Conservation (phyloP, 176 grass and related monocot species). For the Triticum monococcum region DNA sequence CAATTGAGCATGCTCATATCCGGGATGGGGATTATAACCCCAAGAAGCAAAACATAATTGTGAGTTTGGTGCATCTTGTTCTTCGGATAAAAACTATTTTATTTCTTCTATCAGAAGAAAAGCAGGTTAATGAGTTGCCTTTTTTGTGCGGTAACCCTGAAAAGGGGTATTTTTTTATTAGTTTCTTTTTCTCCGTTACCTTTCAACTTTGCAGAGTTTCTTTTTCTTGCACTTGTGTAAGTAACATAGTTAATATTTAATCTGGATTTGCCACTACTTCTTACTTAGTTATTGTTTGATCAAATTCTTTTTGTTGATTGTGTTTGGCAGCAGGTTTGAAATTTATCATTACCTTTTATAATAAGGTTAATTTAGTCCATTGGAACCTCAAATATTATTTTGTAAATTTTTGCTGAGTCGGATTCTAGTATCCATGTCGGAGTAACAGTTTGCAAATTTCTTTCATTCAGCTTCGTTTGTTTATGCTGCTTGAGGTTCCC, state of each 20-base stretch:
- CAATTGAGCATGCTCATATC: slow-evolving; percentile 85
- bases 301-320: slow-evolving; percentile 5
- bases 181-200: slow-evolving; percentile 10
- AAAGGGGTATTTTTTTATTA: not conserved
- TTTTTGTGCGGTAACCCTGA: slow-evolving; percentile 1
- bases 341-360: not conserved
- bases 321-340: slow-evolving; percentile 3
- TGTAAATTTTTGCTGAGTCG: not conserved
- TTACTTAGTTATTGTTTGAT: slow-evolving; percentile 5
- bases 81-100: slow-evolving; percentile 17
- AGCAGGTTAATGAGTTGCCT: slow-evolving; percentile 1
- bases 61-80: slow-evolving; percentile 47
- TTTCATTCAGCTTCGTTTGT: slow-evolving; percentile 18
- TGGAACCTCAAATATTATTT: not conserved
- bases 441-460: slow-evolving; percentile 18
- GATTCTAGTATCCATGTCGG: not conserved
- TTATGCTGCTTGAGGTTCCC: not conserved
- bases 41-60: slow-evolving; percentile 86
- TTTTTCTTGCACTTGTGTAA: slow-evolving; percentile 22
- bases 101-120: not conserved
- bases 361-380: not conserved
- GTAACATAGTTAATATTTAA: slow-evolving; percentile 4
- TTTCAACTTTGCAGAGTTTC: not conserved
- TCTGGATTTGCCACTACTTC: not conserved
- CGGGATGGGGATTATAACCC: slow-evolving; percentile 95